phyloP scores from a whole-genome alignment of 495 filamentous ascomycete genomes.

The Tuber borchii region DNA sequence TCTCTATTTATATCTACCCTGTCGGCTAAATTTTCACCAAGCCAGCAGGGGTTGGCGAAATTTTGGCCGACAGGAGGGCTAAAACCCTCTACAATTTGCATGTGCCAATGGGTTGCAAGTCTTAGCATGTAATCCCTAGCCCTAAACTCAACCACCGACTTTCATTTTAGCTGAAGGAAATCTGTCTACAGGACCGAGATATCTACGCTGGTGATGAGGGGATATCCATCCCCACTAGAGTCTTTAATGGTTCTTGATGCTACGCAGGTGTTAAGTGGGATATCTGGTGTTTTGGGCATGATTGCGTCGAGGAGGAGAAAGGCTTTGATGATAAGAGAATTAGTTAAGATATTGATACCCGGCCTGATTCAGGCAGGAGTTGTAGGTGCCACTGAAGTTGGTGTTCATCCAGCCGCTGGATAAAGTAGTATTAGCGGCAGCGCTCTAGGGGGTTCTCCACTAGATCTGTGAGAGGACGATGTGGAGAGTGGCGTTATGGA shows the following conservation, averaged over 20 bases:
- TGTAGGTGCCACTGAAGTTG: slow-evolving; percentile 84
- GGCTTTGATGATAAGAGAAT: slow-evolving; percentile 74
- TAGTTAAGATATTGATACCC: slow-evolving; percentile 73
- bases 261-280: slow-evolving; percentile 61
- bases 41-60: too few species aligned
- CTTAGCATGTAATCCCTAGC: slow-evolving; percentile 2
- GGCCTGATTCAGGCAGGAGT: slow-evolving; percentile 88
- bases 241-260: slow-evolving; percentile 47
- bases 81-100: too few species aligned
- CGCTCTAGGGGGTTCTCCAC: slow-evolving; percentile 41
- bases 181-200: slow-evolving; percentile 45
- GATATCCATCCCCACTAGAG: slow-evolving; percentile 39
- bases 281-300: slow-evolving; percentile 69
- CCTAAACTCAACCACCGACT: neutral
- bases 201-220: slow-evolving; percentile 34
- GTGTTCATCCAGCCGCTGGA: slow-evolving; percentile 87
- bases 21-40: too few species aligned
- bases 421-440: slow-evolving; percentile 40
- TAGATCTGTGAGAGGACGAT: slow-evolving; percentile 68
- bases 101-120: neutral
- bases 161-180: too few species aligned
- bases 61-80: too few species aligned
- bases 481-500: slow-evolving; percentile 65
- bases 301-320: slow-evolving; percentile 79
- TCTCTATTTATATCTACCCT: too few species aligned